Evolutionary conservation across 208 protist genomes (phyloP).

Genomic region (Leishmania martiniquensis): DNA sequence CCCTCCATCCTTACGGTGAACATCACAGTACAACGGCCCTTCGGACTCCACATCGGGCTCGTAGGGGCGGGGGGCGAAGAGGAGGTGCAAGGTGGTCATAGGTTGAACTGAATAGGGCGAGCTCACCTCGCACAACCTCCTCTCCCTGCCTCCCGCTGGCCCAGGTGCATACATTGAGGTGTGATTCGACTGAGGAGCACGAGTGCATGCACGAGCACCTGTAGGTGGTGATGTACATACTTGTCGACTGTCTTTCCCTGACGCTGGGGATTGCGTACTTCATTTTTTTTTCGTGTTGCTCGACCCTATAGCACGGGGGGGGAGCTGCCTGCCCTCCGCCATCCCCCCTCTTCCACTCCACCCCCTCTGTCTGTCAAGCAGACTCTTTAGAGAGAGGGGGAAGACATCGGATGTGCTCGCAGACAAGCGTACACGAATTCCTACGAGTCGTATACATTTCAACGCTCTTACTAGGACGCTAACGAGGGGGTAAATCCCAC

Average conservation of each 20-base stretch:
- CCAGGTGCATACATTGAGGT: not conserved
- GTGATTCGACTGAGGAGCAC: not conserved
- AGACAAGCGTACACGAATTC: not conserved
- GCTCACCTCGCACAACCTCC: too few species aligned
- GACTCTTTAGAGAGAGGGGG: not conserved
- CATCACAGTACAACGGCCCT: not conserved
- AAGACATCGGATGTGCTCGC: not conserved
- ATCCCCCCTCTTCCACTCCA: too few species aligned
- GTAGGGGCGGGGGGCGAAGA: not conserved
- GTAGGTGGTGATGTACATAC: conserved; percentile 6
- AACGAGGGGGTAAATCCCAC: not conserved
- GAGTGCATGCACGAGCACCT: not conserved
- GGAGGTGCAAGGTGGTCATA: not conserved
- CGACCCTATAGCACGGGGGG: not conserved
- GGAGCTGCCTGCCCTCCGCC: not conserved
- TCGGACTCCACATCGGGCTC: not conserved
- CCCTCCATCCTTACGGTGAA: not conserved
- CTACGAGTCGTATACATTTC: not conserved
- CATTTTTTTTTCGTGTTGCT: not conserved
- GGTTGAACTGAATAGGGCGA: not conserved
- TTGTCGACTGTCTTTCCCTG: not conserved
- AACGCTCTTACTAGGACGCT: not conserved
- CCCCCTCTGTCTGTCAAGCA: too few species aligned
- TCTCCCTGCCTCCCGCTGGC: not conserved
- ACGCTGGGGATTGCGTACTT: not conserved